Conservation (phyloP, 345 rosid genomes). For the Cardamine resedifolia region DNA sequence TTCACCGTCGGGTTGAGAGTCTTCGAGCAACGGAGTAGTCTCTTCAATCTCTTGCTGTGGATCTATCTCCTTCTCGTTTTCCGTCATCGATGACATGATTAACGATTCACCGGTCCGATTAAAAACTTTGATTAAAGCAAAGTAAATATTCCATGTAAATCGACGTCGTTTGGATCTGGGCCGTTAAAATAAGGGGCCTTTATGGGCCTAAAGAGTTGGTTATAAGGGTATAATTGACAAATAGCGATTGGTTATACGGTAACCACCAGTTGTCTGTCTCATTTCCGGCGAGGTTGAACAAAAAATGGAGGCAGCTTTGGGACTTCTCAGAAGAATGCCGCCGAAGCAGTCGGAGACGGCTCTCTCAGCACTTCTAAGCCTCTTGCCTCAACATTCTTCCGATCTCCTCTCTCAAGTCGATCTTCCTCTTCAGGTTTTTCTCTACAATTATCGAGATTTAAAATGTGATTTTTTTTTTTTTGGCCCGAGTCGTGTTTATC, state of each 20-base stretch:
- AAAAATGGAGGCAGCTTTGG: conserved; percentile 90
- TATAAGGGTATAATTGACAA: not conserved
- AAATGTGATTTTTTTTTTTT: not conserved
- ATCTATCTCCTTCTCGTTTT: conserved; percentile 17
- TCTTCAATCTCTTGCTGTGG: conserved; percentile 53
- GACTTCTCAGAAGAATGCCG: conserved; percentile 86
- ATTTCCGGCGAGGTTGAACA: conserved; percentile 18
- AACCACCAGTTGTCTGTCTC: not conserved
- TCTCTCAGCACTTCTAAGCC: conserved; percentile 90
- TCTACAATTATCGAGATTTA: not conserved
- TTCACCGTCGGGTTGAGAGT: conserved; percentile 14
- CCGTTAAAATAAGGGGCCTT: not conserved
- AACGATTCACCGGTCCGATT: conserved; percentile 19
- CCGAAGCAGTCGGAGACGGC: conserved; percentile 91
- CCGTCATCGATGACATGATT: conserved; percentile 34
- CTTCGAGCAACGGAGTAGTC: conserved; percentile 31
- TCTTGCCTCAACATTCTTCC: conserved; percentile 85
- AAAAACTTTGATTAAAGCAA: not conserved
- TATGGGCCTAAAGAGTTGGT: not conserved
- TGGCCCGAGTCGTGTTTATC: not conserved
- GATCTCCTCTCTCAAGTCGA: conserved; percentile 99
- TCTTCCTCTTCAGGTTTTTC: conserved; percentile 86
- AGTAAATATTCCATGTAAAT: not conserved
- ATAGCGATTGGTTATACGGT: not conserved
- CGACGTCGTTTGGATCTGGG: not conserved